Evolutionary conservation across 139 green algal species (phyloP), one percentile per base, ranked within the genome.

Genomic region (Zygnema circumcarinatum): DNA sequence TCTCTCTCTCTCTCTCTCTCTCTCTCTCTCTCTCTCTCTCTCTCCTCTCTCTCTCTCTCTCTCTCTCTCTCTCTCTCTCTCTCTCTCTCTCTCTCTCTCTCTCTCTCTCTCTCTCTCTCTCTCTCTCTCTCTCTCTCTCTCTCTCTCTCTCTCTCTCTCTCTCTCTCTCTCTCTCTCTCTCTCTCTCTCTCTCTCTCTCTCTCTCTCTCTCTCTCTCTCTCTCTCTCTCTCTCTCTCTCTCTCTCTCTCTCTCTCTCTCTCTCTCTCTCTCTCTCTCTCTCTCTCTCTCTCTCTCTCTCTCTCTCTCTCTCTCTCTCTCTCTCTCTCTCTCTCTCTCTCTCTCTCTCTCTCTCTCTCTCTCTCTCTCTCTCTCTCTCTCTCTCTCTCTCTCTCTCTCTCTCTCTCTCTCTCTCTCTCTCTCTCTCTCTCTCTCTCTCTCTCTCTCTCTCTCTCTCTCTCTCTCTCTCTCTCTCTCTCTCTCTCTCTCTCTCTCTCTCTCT

Each of bases 231-330:
- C 38, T 62, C 40, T 62, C 76, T 84, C n/a, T 62, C n/a, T n/a
- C 16, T 62, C 47, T 62, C 47, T 25, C 47, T 25, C 47, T 62
- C 47, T 62, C 47, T 62, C 47, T 62, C 47, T 62, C 47, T 62
- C 47, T 62, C 76, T 84, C 76, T 40, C 76, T 35, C 36, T 67
- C 36, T 62, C 76, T 29, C 38, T 62, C 40, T 62, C 76, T 84
- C n/a, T 62, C n/a, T n/a, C 16, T 62, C 47, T 62, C 47, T 25
- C 47, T 25, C 47, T 62, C 47, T 62, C 47, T 62, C 47, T 62
- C 47, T 62, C 47, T 62, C 47, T 62, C 76, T 84, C 76, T 40
- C 76, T 35, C 36, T 67, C 36, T 62, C 76, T 29, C 38, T 62
- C 40, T 62, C 76, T 84, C n/a, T 62, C n/a, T n/a, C 16, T 62